Conservation (phyloP, 1,284 basidiomycete genomes). For the Fomitopsis pinicola region DNA sequence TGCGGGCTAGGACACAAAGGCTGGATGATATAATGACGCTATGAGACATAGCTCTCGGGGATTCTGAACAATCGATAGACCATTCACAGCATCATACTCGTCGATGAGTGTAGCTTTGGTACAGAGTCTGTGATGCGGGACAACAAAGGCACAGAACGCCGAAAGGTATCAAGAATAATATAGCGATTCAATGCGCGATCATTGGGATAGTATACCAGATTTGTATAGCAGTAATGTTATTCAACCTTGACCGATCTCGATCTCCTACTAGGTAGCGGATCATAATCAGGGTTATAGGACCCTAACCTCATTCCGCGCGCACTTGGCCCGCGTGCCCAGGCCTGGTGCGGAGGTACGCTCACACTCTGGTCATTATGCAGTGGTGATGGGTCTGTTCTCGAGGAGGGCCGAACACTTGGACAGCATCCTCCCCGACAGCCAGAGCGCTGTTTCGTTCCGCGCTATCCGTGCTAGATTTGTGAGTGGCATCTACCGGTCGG, state of each 20-base stretch:
- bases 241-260: not conserved
- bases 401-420: conserved; percentile 30
- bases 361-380: conserved; percentile 20
- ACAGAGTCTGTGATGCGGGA: not conserved
- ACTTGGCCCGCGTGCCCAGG: not conserved
- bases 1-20: too few species aligned
- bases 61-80: too few species aligned
- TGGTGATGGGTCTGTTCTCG: conserved; percentile 41
- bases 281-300: not conserved
- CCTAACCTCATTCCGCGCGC: not conserved
- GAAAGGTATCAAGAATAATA: too few species aligned
- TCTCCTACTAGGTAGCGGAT: not conserved
- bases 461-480: conserved; percentile 75
- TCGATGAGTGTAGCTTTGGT: not conserved
- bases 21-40: too few species aligned
- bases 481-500: conserved; percentile 30
- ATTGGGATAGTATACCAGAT: not conserved
- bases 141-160: not conserved
- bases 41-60: too few species aligned
- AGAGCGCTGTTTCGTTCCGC: conserved; percentile 43
- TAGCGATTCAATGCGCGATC: too few species aligned
- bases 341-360: not conserved
- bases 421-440: conserved; percentile 26
- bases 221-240: not conserved
- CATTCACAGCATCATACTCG: too few species aligned